phyloP scores from a whole-genome alignment of 148 eudicot species.

The Rhododendron williamsianum region DNA sequence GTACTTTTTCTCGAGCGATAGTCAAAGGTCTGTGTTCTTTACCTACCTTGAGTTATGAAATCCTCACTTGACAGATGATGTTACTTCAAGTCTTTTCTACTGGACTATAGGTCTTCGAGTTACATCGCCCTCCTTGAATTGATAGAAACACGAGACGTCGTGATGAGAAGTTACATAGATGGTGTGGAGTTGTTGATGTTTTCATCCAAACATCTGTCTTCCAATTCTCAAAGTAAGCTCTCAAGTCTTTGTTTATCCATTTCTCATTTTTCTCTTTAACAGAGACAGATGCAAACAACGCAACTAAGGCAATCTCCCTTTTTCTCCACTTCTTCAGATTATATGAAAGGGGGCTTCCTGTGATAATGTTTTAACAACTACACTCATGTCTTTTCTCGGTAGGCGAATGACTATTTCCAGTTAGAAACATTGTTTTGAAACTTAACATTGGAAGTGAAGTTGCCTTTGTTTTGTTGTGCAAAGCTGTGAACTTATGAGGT shows the following conservation, averaged over 20 bases:
- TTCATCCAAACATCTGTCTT: slow-evolving; percentile 44
- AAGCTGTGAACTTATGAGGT: not conserved
- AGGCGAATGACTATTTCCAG: not conserved
- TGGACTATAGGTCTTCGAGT: slow-evolving; percentile 26
- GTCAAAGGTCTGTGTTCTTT: slow-evolving; percentile 26
- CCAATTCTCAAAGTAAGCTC: slow-evolving; percentile 44
- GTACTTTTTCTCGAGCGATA: slow-evolving; percentile 43
- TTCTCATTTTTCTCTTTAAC: not conserved
- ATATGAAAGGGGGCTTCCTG: not conserved
- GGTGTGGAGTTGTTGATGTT: slow-evolving; percentile 54
- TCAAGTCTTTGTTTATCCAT: not conserved
- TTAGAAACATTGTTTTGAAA: not conserved
- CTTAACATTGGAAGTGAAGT: not conserved
- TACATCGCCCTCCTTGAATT: slow-evolving; percentile 33
- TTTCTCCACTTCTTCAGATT: not conserved
- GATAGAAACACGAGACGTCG: slow-evolving; percentile 27
- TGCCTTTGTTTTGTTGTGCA: not conserved
- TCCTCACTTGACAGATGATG: not conserved
- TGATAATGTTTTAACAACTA: not conserved
- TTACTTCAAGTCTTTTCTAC: not conserved
- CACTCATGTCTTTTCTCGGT: not conserved
- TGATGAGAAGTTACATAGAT: slow-evolving; percentile 38
- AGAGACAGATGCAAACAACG: not conserved
- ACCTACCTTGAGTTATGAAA: not conserved
- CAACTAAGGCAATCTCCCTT: not conserved